Evolutionary conservation across 805 yeast species (phyloP), one percentile per base, ranked within the genome.

Genomic region (Metschnikowia kunwiensis): DNA sequence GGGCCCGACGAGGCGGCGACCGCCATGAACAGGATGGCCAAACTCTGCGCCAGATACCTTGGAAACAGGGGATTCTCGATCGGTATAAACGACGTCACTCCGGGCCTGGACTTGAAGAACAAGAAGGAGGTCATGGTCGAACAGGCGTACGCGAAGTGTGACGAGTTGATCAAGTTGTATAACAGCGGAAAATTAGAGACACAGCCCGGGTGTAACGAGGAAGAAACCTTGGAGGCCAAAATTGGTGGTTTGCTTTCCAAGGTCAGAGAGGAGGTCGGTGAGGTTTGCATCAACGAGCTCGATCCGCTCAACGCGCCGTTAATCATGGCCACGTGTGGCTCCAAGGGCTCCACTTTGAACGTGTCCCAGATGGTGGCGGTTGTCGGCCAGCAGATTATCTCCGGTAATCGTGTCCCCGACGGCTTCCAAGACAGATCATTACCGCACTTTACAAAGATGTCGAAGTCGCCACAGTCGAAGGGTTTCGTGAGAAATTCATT

Each of bases 291-390:
- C 55, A 77, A 74, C 36, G 97, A 93, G 63, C 70, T 93, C 41
- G 96, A 86, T 48, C 77, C 82, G 34, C 76, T 87, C 33, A 93
- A 93, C 58, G 96, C 98, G 16, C 98, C 98, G 26, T 75, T 93
- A 55, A 91, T 93, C 57, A 93, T 93, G 99, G 97, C 99, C 9
- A 86, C 96, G 1, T 93, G 97, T 75, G 99, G 99, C 51, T 91
- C 97, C 27, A 93, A 93, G 63, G 99, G 99, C 64, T 93, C 97
- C 25, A 88, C 96, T 0, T 75, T 94, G 45, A 93, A 93, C 62
- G 98, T 93, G 20, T 93, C 98, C 10, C 99, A 93, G 70, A 93
- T 93, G 99, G 97, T 93, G 74, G 99, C 99, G 0, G 96, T 91
- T 58, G 98, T 93, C 19, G 98, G 98, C 37, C 99, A 93, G 68